These are phyloP conservation scores for Leccinellum rugosiceps DNA, from an alignment of 768 basidiomycete species.

Conservation along the genomic window DNA sequence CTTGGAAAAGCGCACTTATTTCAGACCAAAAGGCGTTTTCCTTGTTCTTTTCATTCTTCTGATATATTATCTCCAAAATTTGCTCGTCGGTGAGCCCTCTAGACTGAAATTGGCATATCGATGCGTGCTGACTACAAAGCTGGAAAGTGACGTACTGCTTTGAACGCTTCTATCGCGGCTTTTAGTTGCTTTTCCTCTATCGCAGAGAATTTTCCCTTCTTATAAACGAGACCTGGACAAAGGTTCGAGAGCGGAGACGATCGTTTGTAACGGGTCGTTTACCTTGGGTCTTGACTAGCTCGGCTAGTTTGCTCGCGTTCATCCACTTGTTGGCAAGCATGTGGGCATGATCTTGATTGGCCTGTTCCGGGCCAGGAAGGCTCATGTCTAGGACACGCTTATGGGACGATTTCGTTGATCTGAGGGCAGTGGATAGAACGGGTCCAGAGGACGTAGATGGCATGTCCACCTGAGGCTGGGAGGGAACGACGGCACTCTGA, in stretches of 20 bases:
- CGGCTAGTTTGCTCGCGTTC: conserved; percentile 61
- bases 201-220: conserved; percentile 84
- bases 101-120: conserved; percentile 33
- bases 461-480: conserved; percentile 39
- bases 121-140: background rate
- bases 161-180: conserved; percentile 62
- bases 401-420: conserved; percentile 32
- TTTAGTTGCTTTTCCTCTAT: conserved; percentile 68
- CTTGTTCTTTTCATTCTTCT: conserved; percentile 56
- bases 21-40: conserved; percentile 77
- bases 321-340: conserved; percentile 80
- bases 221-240: conserved; percentile 70
- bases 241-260: background rate
- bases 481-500: conserved; percentile 26
- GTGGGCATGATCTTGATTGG: conserved; percentile 56
- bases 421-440: conserved; percentile 40
- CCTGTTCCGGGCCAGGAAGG: conserved; percentile 39
- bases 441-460: conserved; percentile 40
- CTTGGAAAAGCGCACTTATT: conserved; percentile 52
- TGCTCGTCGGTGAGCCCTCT: conserved; percentile 54
- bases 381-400: conserved; percentile 44
- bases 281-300: conserved; percentile 72
- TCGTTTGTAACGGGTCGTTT: background rate
- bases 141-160: conserved; percentile 41
- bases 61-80: conserved; percentile 62